phyloP scores from a whole-genome alignment of 2,329 filamentous ascomycete genomes.

The Penicillium thymicola region DNA sequence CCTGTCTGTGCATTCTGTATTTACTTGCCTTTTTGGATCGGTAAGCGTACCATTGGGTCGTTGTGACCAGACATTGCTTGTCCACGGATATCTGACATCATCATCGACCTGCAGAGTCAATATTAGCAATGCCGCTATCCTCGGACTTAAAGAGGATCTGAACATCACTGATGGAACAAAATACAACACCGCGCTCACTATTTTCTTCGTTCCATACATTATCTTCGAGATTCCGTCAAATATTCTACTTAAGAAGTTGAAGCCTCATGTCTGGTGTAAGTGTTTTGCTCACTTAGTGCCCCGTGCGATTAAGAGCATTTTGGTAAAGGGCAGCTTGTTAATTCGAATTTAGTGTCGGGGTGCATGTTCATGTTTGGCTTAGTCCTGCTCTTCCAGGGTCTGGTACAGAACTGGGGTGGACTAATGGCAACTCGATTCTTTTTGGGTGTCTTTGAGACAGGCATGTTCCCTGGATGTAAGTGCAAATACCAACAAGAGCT shows the following conservation, averaged over 20 bases:
- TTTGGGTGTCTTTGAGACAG: conserved; percentile 71
- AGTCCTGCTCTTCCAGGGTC: conserved; percentile 69
- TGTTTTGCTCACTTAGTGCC: conserved; percentile 4
- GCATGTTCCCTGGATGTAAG: conserved; percentile 66
- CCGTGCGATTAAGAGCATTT: not conserved
- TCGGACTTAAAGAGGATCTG: conserved; percentile 63
- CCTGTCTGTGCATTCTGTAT: conserved; percentile 70
- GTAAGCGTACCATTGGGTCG: conserved; percentile 26
- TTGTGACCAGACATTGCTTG: not conserved
- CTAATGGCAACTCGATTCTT: conserved; percentile 81
- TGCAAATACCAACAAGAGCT: conserved; percentile 23
- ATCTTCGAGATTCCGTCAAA: conserved; percentile 65
- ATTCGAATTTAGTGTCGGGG: conserved; percentile 51
- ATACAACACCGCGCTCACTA: conserved; percentile 73
- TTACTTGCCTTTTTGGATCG: conserved; percentile 64
- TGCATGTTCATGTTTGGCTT: conserved; percentile 87
- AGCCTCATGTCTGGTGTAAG: conserved; percentile 63
- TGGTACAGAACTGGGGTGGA: conserved; percentile 73
- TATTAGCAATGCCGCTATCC: conserved; percentile 72
- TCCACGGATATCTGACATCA: conserved; percentile 4
- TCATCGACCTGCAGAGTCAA: conserved; percentile 56
- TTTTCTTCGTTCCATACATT: conserved; percentile 79
- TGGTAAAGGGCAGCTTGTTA: not conserved
- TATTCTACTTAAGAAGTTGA: conserved; percentile 65
- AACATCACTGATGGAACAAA: conserved; percentile 51